Base-by-base conservation (phyloP, 75 land plant species). In the Azolla pinnata region DNA sequence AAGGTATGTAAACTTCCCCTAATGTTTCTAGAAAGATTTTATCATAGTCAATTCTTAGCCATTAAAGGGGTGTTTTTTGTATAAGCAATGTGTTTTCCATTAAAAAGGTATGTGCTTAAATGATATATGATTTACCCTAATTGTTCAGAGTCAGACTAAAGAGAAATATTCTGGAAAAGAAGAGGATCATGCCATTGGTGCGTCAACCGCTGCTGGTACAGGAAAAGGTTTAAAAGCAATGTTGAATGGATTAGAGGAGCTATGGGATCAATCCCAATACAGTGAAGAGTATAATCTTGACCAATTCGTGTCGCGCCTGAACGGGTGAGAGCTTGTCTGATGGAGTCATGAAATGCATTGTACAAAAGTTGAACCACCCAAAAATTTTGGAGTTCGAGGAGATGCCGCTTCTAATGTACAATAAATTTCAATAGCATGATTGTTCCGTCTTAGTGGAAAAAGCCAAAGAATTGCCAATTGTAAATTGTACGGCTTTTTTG, bases 231-330 rank as follows among this genome's bases (percentile, higher is more conserved):
- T 91, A 54, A 91, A 91, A 57, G 70, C 95, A 29, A 78, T 91
- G 10, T 77, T 91, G 10, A 77, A 70, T 71, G 78, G 80, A 54
- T 46, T 91, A 46, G 97, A 82, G 21, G 97, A 87, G 53, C 82
- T 91, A 0, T 91, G 97, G 97, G 97, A 93, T 70, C 98, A 89
- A 56, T 93, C 98, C 54, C 98, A 88, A 61, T 93, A 93, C 65
- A 75, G 74, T n/a, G 90, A 93, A 42, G 98, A 93, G 53, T 93
- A 93, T 62, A 77, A 93, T 69, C 65, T 93, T n/a, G 78, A 65
- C 55, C 90, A 85, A 56, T 88, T 93, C 62, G 83, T 93, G 29
- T 57, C 82, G 62, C 93, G 79, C 69, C 83, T 93, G 5, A 83
- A 79, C 27, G 55, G 66, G 44, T 64, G 50, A 58, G 12, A 12